Evolutionary conservation across 1,284 basidiomycete species (phyloP), one percentile per base, ranked within the genome.

Genomic region (Omphalotus olearius): DNA sequence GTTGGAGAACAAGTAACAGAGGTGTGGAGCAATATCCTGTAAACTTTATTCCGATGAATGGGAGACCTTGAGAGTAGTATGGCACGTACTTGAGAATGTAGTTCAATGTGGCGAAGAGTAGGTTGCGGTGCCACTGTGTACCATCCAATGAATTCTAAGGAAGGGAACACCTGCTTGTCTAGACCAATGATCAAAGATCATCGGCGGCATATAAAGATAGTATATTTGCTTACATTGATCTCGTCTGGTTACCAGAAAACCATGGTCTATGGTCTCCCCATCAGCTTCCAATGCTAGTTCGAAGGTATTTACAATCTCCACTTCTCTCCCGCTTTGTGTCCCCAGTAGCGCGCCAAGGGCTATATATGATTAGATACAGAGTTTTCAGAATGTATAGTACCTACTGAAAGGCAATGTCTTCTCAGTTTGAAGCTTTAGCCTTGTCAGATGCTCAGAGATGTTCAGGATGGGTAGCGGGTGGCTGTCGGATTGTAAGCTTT

Each of bases 161-260:
- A 93, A 3, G 96, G 97, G 67, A 99, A 99, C 13, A 98, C 94
- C 69, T 98, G 93, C 66, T 96, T 96, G 78, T 96, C 95, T 98
- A 63, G 39, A 40, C 38, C n/a, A 20, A 25, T 33, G 49, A 33
- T 13, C 9, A 10, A 7, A 9, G 3, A 33, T 33, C 35, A 33
- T 33, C 35, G 4, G 43, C 11, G 23, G 23, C 47, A 35, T 45
- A 51, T 36, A 20, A 48, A 33, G 13, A 33, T 9, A 13, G 7
- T 7, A 33, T 10, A 33, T 48, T 46, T 23, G 20, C 88, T 57
- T 58, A 96, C 95, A 99, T 70, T 97, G 94, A 55, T 95, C 92
- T 58, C 84, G 81, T 58, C 97, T 77, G 41, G 85, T 85, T 7
- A 83, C 77, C 14, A 98, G 72, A 66, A 96, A 98, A 4, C 75